A percentile compares a stretch with the other conserved stretches of the same genome.
These are phyloP conservation scores for Leishmania tarentolae DNA, from an alignment of 208 protist species.

Conservation along the genomic window DNA sequence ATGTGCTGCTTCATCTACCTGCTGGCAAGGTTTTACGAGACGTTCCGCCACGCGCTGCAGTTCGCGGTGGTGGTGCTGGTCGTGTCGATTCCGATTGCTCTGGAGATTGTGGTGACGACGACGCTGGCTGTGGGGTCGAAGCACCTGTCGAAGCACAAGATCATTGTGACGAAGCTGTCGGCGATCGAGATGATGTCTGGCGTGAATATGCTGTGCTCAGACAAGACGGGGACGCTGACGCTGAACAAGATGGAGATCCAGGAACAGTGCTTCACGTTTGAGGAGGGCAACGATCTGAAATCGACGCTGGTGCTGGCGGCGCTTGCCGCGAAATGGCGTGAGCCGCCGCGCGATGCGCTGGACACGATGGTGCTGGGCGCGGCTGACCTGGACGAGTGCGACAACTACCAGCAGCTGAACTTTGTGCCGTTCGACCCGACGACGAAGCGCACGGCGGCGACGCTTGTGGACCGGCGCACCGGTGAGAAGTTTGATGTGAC, in stretches of 20 bases:
- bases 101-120: conserved; percentile 86
- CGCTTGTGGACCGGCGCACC: conserved; percentile 44
- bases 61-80: conserved; percentile 91
- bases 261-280: conserved; percentile 74
- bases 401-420: conserved; percentile 77
- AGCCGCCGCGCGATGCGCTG: conserved; percentile 88
- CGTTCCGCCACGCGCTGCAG: conserved; percentile 66
- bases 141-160: conserved; percentile 92
- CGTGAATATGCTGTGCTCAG: conserved; percentile 94
- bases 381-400: conserved; percentile 77
- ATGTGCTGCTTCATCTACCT: conserved; percentile 83
- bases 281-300: conserved; percentile 62
- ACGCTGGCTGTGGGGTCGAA: conserved; percentile 92
- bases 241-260: conserved; percentile 93
- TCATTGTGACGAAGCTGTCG: conserved; percentile 93
- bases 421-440: conserved; percentile 42
- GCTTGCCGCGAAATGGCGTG: conserved; percentile 91
- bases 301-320: conserved; percentile 71
- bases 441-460: conserved; percentile 4
- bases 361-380: conserved; percentile 88
- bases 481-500: conserved; percentile 80
- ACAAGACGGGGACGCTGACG: conserved; percentile 96
- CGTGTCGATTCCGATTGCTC: conserved; percentile 92
- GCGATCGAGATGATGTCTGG: conserved; percentile 92
- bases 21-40: conserved; percentile 65